Conservation (phyloP, 1,139 yeast genomes). For the Casaregolazyma suthepensis region DNA sequence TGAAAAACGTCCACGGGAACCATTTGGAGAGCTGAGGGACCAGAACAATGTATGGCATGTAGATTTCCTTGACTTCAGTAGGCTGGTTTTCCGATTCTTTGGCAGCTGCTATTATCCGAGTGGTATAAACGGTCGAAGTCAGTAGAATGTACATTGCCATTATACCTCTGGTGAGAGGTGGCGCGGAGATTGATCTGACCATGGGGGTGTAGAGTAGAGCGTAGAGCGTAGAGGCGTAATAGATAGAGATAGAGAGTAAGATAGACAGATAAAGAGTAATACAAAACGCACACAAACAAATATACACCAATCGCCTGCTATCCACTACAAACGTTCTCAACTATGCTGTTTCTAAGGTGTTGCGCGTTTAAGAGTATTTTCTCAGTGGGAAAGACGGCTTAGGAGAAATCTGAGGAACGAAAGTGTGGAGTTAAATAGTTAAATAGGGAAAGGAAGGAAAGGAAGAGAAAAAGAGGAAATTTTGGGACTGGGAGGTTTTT, state of each 20-base stretch:
- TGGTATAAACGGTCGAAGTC: slow-evolving; percentile 28
- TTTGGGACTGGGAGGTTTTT: not conserved
- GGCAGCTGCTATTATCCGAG: slow-evolving; percentile 22
- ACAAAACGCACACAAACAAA: not conserved
- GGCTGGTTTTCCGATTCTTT: not conserved
- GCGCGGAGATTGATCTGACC: slow-evolving; percentile 18
- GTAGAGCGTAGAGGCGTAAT: too few species aligned
- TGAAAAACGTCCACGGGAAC: slow-evolving; percentile 72
- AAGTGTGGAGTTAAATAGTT: not conserved
- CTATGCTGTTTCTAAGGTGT: not conserved
- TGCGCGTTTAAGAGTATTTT: not conserved
- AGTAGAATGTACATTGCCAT: slow-evolving; percentile 29
- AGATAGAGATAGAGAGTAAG: not conserved
- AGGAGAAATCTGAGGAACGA: not conserved
- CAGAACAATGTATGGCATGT: slow-evolving; percentile 60
- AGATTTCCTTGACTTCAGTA: slow-evolving; percentile 31
- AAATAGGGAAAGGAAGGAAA: not conserved
- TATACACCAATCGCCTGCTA: not conserved
- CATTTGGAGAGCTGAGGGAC: slow-evolving; percentile 56
- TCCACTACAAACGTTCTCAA: too few species aligned
- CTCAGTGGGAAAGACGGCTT: not conserved
- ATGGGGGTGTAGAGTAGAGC: not conserved
- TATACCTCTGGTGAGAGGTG: slow-evolving; percentile 37
- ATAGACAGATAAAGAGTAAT: too few species aligned
- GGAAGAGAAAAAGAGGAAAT: not conserved